Percentiles rank a stretch among this genome's conserved stretches.
These are phyloP conservation scores for Hamigera avellanea DNA, from an alignment of 495 filamentous ascomycete genomes.

Conservation along the genomic window DNA sequence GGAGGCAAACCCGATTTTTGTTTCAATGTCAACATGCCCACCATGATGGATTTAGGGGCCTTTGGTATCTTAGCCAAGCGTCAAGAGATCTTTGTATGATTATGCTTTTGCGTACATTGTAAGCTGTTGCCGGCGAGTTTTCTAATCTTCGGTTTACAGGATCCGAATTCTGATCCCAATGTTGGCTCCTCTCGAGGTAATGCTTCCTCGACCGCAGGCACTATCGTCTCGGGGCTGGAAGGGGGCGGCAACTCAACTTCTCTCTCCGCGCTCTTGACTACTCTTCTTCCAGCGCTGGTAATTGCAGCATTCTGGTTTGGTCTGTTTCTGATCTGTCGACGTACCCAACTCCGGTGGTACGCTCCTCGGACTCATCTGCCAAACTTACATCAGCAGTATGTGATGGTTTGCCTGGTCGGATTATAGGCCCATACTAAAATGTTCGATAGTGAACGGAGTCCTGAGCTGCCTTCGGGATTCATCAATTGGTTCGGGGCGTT, in stretches of 20 bases:
- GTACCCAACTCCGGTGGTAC: conserved; percentile 64
- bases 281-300: conserved; percentile 57
- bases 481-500: conserved; percentile 55
- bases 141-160: conserved; percentile 12
- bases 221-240: conserved; percentile 18
- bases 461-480: conserved; percentile 32
- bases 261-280: conserved; percentile 50
- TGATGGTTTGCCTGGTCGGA: conserved; percentile 1
- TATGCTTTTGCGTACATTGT: background rate
- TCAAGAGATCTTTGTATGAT: background rate
- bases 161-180: conserved; percentile 31
- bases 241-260: conserved; percentile 22
- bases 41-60: background rate
- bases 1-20: too few species aligned
- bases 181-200: conserved; percentile 32
- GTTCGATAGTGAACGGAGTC: conserved; percentile 22
- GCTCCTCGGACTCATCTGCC: conserved; percentile 73
- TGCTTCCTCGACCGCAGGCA: conserved; percentile 25
- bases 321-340: conserved; percentile 65
- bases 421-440: background rate
- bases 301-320: conserved; percentile 53
- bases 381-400: conserved; percentile 51
- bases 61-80: background rate
- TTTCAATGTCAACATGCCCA: too few species aligned
- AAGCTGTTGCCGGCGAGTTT: background rate